Evolutionary conservation across 208 protist genomes (phyloP).

Genomic region (Wallacemonas sp.): DNA sequence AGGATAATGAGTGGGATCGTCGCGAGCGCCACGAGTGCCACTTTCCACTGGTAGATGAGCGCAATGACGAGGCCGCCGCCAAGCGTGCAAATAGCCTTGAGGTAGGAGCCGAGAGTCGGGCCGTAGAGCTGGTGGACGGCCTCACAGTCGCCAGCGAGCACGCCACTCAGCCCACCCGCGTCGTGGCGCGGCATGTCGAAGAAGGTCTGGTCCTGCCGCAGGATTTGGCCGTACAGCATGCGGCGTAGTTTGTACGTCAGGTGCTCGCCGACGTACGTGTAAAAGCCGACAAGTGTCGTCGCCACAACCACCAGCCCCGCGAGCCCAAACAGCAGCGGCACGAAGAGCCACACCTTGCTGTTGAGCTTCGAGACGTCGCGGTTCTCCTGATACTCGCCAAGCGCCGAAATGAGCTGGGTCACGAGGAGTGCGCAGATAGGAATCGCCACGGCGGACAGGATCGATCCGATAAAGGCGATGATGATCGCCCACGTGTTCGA

Average conservation of each 20-base stretch:
- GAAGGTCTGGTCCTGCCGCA: constrained; percentile 40
- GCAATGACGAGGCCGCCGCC: constrained; percentile 24
- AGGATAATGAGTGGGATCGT: constrained; percentile 26
- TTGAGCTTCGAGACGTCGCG: constrained; percentile 17
- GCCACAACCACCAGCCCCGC: constrained; percentile 16
- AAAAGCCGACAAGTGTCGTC: constrained; percentile 22
- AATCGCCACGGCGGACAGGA: constrained; percentile 16
- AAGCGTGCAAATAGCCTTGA: constrained; percentile 21
- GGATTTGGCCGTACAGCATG: constrained; percentile 25
- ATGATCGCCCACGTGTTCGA: constrained; percentile 21
- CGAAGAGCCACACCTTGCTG: constrained; percentile 15
- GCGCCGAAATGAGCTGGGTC: constrained; percentile 14
- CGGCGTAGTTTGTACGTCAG: constrained; percentile 27
- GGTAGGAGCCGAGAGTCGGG: constrained; percentile 19
- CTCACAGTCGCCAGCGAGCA: constrained; percentile 38
- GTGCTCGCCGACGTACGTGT: constrained; percentile 31
- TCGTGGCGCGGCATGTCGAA: constrained; percentile 39
- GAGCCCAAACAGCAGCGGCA: constrained; percentile 25
- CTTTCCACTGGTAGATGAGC: constrained; percentile 32
- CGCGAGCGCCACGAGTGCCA: constrained; percentile 27
- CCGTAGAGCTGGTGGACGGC: constrained; percentile 34
- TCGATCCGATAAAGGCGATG: constrained; percentile 24
- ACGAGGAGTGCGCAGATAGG: constrained; percentile 23
- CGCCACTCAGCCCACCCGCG: constrained; percentile 19
- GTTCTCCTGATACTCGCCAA: constrained; percentile 19